A percentile compares a stretch with the other conserved stretches of the same genome.
Conservation (phyloP, 2,329 filamentous ascomycete genomes). For the Amylocarpus encephaloides region DNA sequence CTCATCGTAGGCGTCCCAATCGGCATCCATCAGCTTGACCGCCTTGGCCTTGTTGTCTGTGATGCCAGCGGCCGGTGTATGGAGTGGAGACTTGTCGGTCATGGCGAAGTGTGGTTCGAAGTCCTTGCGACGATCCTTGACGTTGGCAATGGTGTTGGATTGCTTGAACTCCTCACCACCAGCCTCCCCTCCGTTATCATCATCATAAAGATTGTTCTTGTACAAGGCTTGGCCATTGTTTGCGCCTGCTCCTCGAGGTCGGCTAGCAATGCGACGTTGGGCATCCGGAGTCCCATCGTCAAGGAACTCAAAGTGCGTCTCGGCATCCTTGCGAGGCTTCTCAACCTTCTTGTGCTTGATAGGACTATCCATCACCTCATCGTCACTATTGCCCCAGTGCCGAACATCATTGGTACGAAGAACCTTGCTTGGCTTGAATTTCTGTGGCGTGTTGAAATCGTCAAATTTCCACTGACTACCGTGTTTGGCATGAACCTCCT, state of each 20-base stretch:
- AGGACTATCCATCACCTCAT: constrained; percentile 52
- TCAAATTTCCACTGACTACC: constrained; percentile 79
- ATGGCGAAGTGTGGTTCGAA: constrained; percentile 75
- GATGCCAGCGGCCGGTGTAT: constrained; percentile 37
- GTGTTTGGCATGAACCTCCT: constrained; percentile 50
- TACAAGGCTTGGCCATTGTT: constrained; percentile 70
- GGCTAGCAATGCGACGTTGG: constrained; percentile 40
- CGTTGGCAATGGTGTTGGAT: constrained; percentile 53
- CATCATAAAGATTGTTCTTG: constrained; percentile 66
- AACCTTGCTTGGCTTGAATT: constrained; percentile 54
- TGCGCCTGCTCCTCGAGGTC: constrained; percentile 49
- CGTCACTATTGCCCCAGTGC: constrained; percentile 71
- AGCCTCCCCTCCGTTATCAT: constrained; percentile 37
- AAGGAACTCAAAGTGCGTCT: constrained; percentile 76
- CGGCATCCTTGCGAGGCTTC: constrained; percentile 71
- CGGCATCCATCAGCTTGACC: constrained; percentile 66
- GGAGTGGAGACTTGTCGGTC: constrained; percentile 57
- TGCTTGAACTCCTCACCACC: constrained; percentile 11
- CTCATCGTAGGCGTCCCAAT: constrained; percentile 50
- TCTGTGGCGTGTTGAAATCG: constrained; percentile 79
- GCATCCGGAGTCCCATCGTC: constrained; percentile 62
- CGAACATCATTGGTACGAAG: constrained; percentile 62
- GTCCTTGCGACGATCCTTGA: constrained; percentile 66
- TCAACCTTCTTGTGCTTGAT: constrained; percentile 50
- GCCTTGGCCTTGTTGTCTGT: constrained; percentile 59